Conservation (phyloP, 2,329 filamentous ascomycete species). For the Lojkania enalia region DNA sequence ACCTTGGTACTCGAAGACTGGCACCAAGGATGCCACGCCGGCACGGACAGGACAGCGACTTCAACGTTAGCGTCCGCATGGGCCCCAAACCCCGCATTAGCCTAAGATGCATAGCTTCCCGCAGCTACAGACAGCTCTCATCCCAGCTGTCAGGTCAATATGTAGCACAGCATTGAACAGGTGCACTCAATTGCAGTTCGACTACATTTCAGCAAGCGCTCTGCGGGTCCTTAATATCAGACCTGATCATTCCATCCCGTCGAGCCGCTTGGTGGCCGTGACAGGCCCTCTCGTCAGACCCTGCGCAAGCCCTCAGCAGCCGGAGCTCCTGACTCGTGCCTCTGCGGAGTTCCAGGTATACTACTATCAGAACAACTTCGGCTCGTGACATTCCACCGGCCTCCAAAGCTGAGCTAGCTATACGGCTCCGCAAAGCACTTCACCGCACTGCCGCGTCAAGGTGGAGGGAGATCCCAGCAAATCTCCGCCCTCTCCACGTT, state of each 20-base stretch:
- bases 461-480: slow-evolving; percentile 21
- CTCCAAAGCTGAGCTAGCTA: slow-evolving; percentile 2
- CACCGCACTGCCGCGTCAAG: slow-evolving; percentile 13
- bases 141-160: slow-evolving; percentile 10
- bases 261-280: too few relatives aligned
- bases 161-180: slow-evolving; percentile 18
- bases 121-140: slow-evolving; percentile 11
- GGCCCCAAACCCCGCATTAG: slow-evolving; percentile 20
- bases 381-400: too few relatives aligned
- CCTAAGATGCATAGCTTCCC: slow-evolving; percentile 13
- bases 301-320: too few relatives aligned
- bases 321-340: too few relatives aligned
- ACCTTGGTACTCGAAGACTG: background rate
- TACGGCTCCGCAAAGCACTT: slow-evolving; percentile 31
- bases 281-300: too few relatives aligned
- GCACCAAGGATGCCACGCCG: background rate
- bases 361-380: too few relatives aligned
- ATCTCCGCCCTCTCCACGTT: slow-evolving; percentile 14
- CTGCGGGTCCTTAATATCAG: too few relatives aligned
- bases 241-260: background rate
- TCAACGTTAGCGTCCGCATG: slow-evolving; percentile 23
- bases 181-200: slow-evolving; percentile 4
- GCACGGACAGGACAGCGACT: slow-evolving; percentile 1
- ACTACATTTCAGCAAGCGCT: background rate
- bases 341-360: too few relatives aligned